Conservation (phyloP, 2,329 filamentous ascomycete species). For the Basipetospora chlamydospora region DNA sequence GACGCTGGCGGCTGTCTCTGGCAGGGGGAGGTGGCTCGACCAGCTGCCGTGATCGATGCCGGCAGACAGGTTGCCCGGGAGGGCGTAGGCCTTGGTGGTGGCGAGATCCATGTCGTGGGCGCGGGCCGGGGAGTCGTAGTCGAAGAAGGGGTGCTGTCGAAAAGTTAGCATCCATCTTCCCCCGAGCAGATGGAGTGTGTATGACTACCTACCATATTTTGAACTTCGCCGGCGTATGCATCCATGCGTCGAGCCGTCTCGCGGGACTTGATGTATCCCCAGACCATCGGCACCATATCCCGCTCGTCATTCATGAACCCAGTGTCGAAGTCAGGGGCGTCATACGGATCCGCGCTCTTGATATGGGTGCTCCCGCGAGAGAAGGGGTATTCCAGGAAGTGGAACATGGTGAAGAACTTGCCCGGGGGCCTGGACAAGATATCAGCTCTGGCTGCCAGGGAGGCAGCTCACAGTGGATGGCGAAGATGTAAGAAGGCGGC, state of each 20-base stretch:
- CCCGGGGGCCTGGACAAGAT: slow-evolving; percentile 52
- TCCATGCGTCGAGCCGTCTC: slow-evolving; percentile 69
- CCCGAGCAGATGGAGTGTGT: slow-evolving; percentile 8
- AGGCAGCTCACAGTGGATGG: too few relatives aligned
- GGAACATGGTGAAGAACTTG: slow-evolving; percentile 76
- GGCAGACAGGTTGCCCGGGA: slow-evolving; percentile 55
- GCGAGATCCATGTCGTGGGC: slow-evolving; percentile 59
- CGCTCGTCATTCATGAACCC: slow-evolving; percentile 78
- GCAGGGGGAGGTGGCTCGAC: slow-evolving; percentile 42
- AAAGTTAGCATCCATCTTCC: neutral
- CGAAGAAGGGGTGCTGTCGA: slow-evolving; percentile 53
- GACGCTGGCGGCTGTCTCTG: slow-evolving; percentile 31
- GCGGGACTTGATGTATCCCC: slow-evolving; percentile 71
- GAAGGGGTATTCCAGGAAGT: slow-evolving; percentile 68
- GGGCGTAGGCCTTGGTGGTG: slow-evolving; percentile 63
- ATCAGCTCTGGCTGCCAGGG: too few relatives aligned
- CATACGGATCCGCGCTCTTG: slow-evolving; percentile 57
- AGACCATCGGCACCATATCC: slow-evolving; percentile 75
- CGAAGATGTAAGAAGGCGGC: too few relatives aligned
- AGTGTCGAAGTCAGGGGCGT: slow-evolving; percentile 61
- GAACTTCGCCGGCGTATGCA: slow-evolving; percentile 61
- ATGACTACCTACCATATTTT: slow-evolving; percentile 31
- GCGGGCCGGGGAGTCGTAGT: slow-evolving; percentile 53
- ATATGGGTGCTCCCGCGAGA: slow-evolving; percentile 60
- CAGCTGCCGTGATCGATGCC: slow-evolving; percentile 63